Conservation (phyloP, 2,329 filamentous ascomycete species). For the Colletotrichum aenigma region DNA sequence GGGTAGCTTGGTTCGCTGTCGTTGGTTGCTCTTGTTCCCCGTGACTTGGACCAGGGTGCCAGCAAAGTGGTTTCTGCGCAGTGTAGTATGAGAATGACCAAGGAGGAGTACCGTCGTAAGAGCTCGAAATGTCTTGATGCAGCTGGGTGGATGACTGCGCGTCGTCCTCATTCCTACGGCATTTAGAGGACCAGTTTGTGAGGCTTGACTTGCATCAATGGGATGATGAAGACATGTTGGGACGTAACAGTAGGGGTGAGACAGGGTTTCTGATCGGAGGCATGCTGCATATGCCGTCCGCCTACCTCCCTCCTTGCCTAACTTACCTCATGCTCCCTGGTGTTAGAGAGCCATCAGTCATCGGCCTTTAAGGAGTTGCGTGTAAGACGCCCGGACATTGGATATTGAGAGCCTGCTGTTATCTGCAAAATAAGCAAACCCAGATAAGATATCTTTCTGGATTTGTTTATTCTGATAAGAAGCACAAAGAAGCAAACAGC, state of each 20-base stretch:
- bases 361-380: not conserved
- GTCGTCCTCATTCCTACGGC: not conserved
- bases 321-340: not conserved
- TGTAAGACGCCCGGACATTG: not conserved
- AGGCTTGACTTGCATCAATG: not conserved
- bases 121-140: not conserved
- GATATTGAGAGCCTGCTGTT: not conserved
- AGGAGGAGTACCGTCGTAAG: not conserved
- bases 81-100: not conserved
- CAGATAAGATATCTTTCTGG: not conserved
- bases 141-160: not conserved
- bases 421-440: constrained; percentile 6
- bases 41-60: not conserved
- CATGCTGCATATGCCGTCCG: constrained; percentile 15
- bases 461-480: constrained; percentile 8
- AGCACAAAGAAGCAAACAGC: not conserved
- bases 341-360: not conserved
- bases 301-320: not conserved
- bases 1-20: constrained; percentile 6
- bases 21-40: not conserved
- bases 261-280: not conserved
- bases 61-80: not conserved
- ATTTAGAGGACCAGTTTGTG: not conserved
- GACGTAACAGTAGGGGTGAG: not conserved
- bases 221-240: constrained; percentile 1